phyloP scores from a whole-genome alignment of 768 basidiomycete genomes.

The Agrocybe chaxingu region DNA sequence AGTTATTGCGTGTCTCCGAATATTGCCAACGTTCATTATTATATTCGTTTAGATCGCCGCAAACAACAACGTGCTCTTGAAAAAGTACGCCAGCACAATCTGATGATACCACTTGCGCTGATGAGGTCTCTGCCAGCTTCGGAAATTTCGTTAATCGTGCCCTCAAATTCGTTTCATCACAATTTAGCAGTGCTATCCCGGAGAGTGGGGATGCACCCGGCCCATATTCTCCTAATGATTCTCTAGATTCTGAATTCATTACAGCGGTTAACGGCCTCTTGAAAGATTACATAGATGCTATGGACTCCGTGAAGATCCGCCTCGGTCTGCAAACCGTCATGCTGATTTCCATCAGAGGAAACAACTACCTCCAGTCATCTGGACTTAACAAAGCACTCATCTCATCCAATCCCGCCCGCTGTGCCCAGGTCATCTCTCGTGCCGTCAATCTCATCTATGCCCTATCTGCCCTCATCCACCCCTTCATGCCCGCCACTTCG shows the following conservation, averaged over 20 bases:
- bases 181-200: slow-evolving; percentile 77
- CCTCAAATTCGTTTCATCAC: slow-evolving; percentile 88
- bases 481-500: slow-evolving; percentile 94
- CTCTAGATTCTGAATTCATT: slow-evolving; percentile 72
- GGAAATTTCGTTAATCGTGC: slow-evolving; percentile 97
- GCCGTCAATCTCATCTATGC: slow-evolving; percentile 92
- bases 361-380: slow-evolving; percentile 91
- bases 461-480: slow-evolving; percentile 81
- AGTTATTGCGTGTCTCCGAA: slow-evolving; percentile 21
- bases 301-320: slow-evolving; percentile 91
- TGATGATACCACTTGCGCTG: background rate
- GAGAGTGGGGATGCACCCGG: slow-evolving; percentile 72
- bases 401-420: slow-evolving; percentile 75
- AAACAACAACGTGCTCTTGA: slow-evolving; percentile 90
- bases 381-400: slow-evolving; percentile 90
- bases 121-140: slow-evolving; percentile 47
- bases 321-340: slow-evolving; percentile 86
- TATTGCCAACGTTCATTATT: background rate
- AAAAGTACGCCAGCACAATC: slow-evolving; percentile 59
- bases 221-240: slow-evolving; percentile 64
- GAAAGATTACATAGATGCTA: slow-evolving; percentile 75
- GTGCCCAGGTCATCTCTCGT: slow-evolving; percentile 86
- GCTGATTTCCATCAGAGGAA: slow-evolving; percentile 85
- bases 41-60: slow-evolving; percentile 62
- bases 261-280: slow-evolving; percentile 75